Percentiles rank a stretch among this genome's conserved stretches.
Conservation (phyloP, 192 early-diverging fungal species). For the Mortierella hygrophila region DNA sequence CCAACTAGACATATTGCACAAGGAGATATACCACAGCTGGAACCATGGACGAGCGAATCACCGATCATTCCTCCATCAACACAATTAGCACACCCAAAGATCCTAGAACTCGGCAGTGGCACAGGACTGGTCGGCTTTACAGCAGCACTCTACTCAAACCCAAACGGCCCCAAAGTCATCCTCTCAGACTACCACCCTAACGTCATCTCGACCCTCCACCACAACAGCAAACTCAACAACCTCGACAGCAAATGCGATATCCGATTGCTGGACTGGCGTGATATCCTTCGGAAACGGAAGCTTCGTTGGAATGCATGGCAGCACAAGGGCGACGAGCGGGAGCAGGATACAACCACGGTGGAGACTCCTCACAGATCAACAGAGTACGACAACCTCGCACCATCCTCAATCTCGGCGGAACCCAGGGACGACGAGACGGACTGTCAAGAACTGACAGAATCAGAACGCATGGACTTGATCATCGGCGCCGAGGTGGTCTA, state of each 20-base stretch:
- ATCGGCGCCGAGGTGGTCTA: constrained; percentile 66
- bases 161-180: constrained; percentile 43
- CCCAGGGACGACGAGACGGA: not conserved
- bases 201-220: constrained; percentile 59
- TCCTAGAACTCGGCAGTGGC: constrained; percentile 68
- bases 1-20: constrained; percentile 45
- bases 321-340: not conserved
- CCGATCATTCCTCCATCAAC: constrained; percentile 1
- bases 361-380: constrained; percentile 11
- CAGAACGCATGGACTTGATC: constrained; percentile 53
- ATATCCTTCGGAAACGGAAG: constrained; percentile 31
- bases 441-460: constrained; percentile 22
- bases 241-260: constrained; percentile 46
- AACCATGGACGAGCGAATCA: constrained; percentile 33
- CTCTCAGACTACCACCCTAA: constrained; percentile 68
- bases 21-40: constrained; percentile 54
- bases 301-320: constrained; percentile 29
- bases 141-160: constrained; percentile 55
- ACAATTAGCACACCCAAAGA: constrained; percentile 20
- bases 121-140: constrained; percentile 65
- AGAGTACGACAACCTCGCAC: constrained; percentile 28
- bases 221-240: constrained; percentile 53
- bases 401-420: not conserved
- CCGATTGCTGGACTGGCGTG: constrained; percentile 58
- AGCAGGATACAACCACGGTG: not conserved